Evolutionary conservation across 2,329 filamentous ascomycete species (phyloP), one percentile per base, ranked within the genome.

Genomic region (Penicillium aurantiogriseum): DNA sequence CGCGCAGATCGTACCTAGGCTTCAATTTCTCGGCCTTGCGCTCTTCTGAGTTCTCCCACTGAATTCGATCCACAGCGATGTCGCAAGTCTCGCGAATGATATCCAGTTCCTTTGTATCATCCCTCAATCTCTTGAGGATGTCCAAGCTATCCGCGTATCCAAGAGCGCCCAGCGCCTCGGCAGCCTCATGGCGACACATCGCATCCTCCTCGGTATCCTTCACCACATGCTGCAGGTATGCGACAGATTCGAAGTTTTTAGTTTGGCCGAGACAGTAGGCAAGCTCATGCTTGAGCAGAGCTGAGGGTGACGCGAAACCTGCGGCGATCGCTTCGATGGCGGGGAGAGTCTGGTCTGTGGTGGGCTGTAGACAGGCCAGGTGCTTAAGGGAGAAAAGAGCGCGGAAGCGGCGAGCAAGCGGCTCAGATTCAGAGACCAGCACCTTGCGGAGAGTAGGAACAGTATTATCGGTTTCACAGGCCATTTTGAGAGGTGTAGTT

Each of bases 381-480:
- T 97, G 90, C 80, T 99, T 99, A 59, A 99, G 87, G 19, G 93
- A 97, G 81, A 99, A 99, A 67, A 99, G 89, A 43, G 94, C 93
- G 68, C 94, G 91, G 79, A 97, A 99, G 63, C 94, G 91, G 63
- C 91, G 83, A 39, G 92, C 89, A 54, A 99, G 89, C 45, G 92
- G 87, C 61, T 90, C 88, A 15, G 83, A 78, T 79, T 97, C 94
- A 48, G 89, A 88, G 68, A 84, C 88, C 59, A 99, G 86, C 58
- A 88, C 89, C 69, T 88, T 83, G 70, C 91, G 88, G 38, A 80
- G 75, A 35, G 73, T 69, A 43, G 72, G 61, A 59, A 82, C 71
- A 8, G 78, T 78, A 29, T 57, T 54, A 36, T 69, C 71, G n/a
- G 65, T 70, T 36, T 69, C 65, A 60, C 70, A 68, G 39, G 71